These are phyloP conservation scores for Flagelloscypha sp. DNA, from an alignment of 768 basidiomycete genomes.

Conservation along the genomic window DNA sequence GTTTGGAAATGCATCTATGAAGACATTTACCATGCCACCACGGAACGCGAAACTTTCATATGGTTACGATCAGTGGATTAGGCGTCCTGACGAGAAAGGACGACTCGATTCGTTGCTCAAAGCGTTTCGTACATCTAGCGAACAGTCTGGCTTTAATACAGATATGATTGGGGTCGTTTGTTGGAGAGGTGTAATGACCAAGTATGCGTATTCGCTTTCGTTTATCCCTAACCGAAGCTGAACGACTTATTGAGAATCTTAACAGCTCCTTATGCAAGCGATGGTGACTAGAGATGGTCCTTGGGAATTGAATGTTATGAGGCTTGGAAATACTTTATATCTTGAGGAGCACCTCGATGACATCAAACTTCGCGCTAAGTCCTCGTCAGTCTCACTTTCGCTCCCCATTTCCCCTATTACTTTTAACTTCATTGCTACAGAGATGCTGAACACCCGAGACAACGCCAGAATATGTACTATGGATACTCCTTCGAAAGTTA, in stretches of 20 bases:
- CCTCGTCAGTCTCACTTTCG: slow-evolving; percentile 2
- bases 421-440: slow-evolving; percentile 28
- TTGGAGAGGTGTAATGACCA: slow-evolving; percentile 84
- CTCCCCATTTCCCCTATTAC: background rate
- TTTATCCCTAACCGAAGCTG: slow-evolving; percentile 4
- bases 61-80: slow-evolving; percentile 69
- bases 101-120: slow-evolving; percentile 62
- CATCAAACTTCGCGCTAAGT: slow-evolving; percentile 58
- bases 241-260: slow-evolving; percentile 47
- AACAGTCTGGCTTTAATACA: slow-evolving; percentile 20
- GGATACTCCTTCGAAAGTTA: slow-evolving; percentile 89
- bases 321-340: slow-evolving; percentile 58
- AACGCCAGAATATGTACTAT: slow-evolving; percentile 63
- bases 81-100: slow-evolving; percentile 54
- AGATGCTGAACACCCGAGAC: slow-evolving; percentile 55
- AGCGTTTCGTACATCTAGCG: slow-evolving; percentile 41
- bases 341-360: slow-evolving; percentile 66
- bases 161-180: slow-evolving; percentile 50
- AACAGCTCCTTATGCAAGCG: slow-evolving; percentile 74
- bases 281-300: slow-evolving; percentile 48
- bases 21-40: slow-evolving; percentile 67
- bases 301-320: slow-evolving; percentile 86
- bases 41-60: slow-evolving; percentile 52
- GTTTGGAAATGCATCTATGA: slow-evolving; percentile 62
- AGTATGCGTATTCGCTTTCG: slow-evolving; percentile 34